Conservation (phyloP, 1,284 basidiomycete species). For the Porogramme epimiltina region DNA sequence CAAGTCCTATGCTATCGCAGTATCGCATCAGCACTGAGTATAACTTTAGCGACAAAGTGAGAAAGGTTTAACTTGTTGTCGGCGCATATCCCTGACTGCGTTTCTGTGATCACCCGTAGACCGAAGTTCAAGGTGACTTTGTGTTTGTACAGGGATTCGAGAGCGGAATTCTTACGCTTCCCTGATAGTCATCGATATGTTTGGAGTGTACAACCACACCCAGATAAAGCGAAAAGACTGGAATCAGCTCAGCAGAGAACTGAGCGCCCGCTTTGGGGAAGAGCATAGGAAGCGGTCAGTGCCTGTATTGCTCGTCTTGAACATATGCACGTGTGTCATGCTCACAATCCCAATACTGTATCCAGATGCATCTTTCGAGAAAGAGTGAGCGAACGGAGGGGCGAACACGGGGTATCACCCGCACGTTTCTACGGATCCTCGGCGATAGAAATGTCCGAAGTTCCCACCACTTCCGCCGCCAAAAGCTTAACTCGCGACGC, state of each 20-base stretch:
- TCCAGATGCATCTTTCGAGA: slow-evolving; percentile 50
- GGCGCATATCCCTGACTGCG: not conserved
- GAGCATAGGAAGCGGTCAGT: slow-evolving; percentile 47
- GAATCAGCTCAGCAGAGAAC: slow-evolving; percentile 50
- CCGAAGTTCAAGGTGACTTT: not conserved
- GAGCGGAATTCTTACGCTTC: not conserved
- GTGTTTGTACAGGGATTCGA: not conserved
- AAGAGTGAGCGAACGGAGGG: slow-evolving; percentile 39
- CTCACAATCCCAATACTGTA: slow-evolving; percentile 7
- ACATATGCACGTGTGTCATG: slow-evolving; percentile 25
- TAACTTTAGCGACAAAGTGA: not conserved
- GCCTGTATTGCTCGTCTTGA: not conserved
- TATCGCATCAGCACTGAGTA: slow-evolving; percentile 54
- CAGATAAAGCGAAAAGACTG: slow-evolving; percentile 51
- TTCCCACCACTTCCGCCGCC: no score
- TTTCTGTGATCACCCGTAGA: not conserved
- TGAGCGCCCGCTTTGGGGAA: slow-evolving; percentile 43
- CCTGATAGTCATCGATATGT: slow-evolving; percentile 49
- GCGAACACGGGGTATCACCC: not conserved
- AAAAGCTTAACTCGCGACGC: slow-evolving; percentile 43
- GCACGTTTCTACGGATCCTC: slow-evolving; percentile 18
- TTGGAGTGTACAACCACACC: slow-evolving; percentile 60
- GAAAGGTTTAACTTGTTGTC: not conserved
- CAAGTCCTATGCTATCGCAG: slow-evolving; percentile 38
- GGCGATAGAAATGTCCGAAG: no score